phyloP scores from a whole-genome alignment of 2,329 filamentous ascomycete genomes.

The Colletotrichum somersetense region DNA sequence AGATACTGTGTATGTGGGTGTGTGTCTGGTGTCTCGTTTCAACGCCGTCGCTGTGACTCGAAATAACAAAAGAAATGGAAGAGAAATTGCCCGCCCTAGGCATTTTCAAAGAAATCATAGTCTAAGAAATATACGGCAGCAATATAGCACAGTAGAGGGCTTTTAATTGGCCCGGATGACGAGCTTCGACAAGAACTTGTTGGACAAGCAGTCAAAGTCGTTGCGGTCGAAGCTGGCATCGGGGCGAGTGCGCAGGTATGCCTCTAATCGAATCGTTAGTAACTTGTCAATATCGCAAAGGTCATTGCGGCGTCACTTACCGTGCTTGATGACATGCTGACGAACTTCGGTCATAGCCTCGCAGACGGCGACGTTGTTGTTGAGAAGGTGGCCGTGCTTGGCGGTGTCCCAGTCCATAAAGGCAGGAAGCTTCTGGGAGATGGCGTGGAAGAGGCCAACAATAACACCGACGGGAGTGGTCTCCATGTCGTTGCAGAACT shows the following conservation, averaged over 20 bases:
- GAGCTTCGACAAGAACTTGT: constrained; percentile 96
- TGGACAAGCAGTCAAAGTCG: constrained; percentile 95
- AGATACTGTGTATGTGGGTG: constrained; percentile 23
- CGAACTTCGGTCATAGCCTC: constrained; percentile 97
- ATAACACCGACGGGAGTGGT: constrained; percentile 95
- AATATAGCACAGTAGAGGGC: constrained; percentile 41
- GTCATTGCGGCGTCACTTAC: constrained; percentile 66
- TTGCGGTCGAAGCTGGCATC: constrained; percentile 88
- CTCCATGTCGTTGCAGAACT: constrained; percentile 98
- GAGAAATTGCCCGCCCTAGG: constrained; percentile 27
- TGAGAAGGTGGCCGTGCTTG: constrained; percentile 90
- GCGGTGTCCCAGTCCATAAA: constrained; percentile 95
- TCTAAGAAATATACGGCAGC: constrained; percentile 36
- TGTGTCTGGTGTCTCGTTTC: constrained; percentile 42
- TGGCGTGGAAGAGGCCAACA: constrained; percentile 95
- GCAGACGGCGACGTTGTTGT: constrained; percentile 92
- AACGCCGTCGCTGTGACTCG: constrained; percentile 44
- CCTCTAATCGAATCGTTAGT: constrained; percentile 73
- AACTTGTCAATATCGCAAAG: neutral
- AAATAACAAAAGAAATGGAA: constrained; percentile 41
- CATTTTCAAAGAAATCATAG: constrained; percentile 25
- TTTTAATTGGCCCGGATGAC: constrained; percentile 91
- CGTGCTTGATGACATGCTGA: constrained; percentile 92
- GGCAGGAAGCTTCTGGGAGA: constrained; percentile 93
- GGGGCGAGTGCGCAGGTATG: constrained; percentile 84